Conservation (phyloP, 768 basidiomycete species). For the Ramaria sp. region DNA sequence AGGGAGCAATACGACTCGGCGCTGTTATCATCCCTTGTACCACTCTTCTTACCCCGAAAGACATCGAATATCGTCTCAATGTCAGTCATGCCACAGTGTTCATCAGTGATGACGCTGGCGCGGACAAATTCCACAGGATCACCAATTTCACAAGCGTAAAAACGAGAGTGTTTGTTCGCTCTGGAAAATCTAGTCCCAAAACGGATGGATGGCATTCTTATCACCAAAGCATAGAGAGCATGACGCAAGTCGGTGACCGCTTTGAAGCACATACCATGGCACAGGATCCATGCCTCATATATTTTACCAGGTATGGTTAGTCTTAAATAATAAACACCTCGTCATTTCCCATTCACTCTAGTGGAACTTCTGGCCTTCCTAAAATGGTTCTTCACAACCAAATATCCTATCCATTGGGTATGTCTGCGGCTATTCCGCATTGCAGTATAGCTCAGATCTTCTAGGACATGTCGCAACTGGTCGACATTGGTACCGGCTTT, state of each 20-base stretch:
- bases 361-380: not conserved
- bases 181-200: not conserved
- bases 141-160: not conserved
- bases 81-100: not conserved
- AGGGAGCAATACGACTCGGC: not conserved
- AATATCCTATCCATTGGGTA: not conserved
- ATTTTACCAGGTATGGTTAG: not conserved
- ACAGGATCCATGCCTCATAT: not conserved
- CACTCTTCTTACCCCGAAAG: not conserved
- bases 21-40: not conserved
- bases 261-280: not conserved
- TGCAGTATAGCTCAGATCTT: not conserved
- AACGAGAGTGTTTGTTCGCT: not conserved
- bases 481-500: not conserved
- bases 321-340: not conserved
- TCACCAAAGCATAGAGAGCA: not conserved
- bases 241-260: not conserved
- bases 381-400: slow-evolving; percentile 3
- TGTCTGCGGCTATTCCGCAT: not conserved
- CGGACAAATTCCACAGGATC: not conserved
- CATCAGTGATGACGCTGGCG: not conserved
- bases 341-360: not conserved
- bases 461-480: not conserved
- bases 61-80: not conserved
- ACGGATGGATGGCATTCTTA: not conserved